phyloP scores from a whole-genome alignment of 2,329 filamentous ascomycete genomes.

The Periconia sp. region DNA sequence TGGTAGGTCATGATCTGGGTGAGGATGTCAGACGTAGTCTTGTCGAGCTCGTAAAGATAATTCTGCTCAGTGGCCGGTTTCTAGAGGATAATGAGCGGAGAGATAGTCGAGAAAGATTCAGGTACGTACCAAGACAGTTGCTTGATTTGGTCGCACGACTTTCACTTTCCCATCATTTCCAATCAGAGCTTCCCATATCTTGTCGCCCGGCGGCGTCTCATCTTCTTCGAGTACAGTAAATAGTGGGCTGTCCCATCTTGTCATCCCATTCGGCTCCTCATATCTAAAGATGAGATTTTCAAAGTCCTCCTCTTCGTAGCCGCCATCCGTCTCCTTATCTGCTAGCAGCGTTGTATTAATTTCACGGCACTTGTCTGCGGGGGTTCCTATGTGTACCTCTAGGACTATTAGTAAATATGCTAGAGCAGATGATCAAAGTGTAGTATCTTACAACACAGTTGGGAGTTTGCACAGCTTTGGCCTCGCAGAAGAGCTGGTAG shows the following conservation, averaged over 20 bases:
- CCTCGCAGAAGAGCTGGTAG: slow-evolving; percentile 85
- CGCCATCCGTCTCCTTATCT: slow-evolving; percentile 45
- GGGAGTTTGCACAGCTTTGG: slow-evolving; percentile 77
- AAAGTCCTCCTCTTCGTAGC: slow-evolving; percentile 68
- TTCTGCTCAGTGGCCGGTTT: slow-evolving; percentile 69
- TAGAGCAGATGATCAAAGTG: not conserved
- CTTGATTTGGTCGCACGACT: slow-evolving; percentile 73
- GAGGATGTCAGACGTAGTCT: slow-evolving; percentile 78
- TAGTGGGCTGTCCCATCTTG: slow-evolving; percentile 81
- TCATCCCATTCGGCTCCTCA: slow-evolving; percentile 87
- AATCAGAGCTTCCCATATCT: slow-evolving; percentile 75
- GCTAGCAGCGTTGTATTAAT: slow-evolving; percentile 65
- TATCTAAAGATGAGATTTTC: slow-evolving; percentile 83
- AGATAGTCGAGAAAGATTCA: not conserved
- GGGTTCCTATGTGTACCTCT: slow-evolving; percentile 65
- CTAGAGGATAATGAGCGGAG: slow-evolving; percentile 27
- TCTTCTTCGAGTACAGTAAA: slow-evolving; percentile 83
- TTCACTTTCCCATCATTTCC: slow-evolving; percentile 68
- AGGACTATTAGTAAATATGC: slow-evolving; percentile 37
- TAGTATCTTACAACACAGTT: slow-evolving; percentile 68
- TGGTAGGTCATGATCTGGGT: slow-evolving; percentile 72
- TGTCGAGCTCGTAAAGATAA: slow-evolving; percentile 81
- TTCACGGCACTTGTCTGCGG: slow-evolving; percentile 60
- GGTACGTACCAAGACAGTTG: slow-evolving; percentile 66
- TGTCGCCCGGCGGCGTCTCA: slow-evolving; percentile 68